These are phyloP conservation scores for Edhazardia aedis DNA, from an alignment of 371 early-diverging fungal species.

Conservation along the genomic window DNA sequence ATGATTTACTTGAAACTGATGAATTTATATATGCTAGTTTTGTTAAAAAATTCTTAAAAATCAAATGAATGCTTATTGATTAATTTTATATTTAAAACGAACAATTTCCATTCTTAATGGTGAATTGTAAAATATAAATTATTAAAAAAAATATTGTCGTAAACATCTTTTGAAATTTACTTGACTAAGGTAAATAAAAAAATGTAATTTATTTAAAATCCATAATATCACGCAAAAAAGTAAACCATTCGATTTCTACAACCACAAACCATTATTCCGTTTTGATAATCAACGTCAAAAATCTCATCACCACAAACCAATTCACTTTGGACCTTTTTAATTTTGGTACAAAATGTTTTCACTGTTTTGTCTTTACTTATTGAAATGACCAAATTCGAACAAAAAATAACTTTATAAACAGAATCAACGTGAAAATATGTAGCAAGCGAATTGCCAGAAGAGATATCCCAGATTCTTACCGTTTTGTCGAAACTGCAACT, in stretches of 20 bases:
- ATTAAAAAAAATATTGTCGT: too few species aligned
- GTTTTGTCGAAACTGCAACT: conserved; percentile 45
- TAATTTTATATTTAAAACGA: too few species aligned
- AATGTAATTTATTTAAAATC: too few species aligned
- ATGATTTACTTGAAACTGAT: too few species aligned
- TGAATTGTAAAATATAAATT: too few species aligned
- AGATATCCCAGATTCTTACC: conserved; percentile 36
- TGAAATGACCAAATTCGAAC: conserved; percentile 38
- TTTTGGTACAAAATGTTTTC: conserved; percentile 31
- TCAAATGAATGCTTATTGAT: too few species aligned
- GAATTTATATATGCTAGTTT: too few species aligned
- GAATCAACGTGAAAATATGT: conserved; percentile 34
- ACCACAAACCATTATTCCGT: conserved; percentile 37
- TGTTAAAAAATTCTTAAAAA: too few species aligned
- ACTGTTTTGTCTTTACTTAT: conserved; percentile 40
- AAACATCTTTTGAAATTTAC: too few species aligned
- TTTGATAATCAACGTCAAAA: conserved; percentile 38
- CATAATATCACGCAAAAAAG: conserved; percentile 28
- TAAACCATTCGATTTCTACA: conserved; percentile 40
- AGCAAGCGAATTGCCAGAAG: conserved; percentile 22
- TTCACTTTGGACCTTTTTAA: conserved; percentile 34
- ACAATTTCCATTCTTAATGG: too few species aligned
- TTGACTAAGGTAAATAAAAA: too few species aligned
- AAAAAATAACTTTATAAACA: conserved; percentile 31
- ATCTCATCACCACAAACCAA: conserved; percentile 46